Conservation (phyloP, 495 filamentous ascomycete genomes). For the Extremus antarcticus region DNA sequence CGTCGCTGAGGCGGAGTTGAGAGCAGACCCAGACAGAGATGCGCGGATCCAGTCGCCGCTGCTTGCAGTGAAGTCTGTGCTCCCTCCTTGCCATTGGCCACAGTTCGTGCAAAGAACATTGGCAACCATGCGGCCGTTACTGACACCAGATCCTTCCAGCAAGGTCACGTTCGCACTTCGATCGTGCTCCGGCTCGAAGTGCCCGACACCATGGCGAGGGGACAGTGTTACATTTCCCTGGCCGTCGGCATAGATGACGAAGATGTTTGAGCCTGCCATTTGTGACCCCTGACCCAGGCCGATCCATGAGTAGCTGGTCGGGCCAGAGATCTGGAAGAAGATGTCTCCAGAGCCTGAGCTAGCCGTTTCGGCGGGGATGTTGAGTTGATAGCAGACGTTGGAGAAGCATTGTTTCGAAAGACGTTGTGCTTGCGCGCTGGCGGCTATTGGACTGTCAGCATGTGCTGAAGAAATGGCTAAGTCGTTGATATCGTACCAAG, state of each 20-base stretch:
- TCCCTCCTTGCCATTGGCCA: constrained; percentile 41
- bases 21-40: constrained; percentile 43
- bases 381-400: constrained; percentile 28
- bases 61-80: constrained; percentile 34
- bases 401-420: constrained; percentile 13
- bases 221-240: constrained; percentile 31
- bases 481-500: too few relatives aligned
- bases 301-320: constrained; percentile 28
- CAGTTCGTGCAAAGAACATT: constrained; percentile 42
- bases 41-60: constrained; percentile 57
- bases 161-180: constrained; percentile 23
- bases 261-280: constrained; percentile 32
- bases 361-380: constrained; percentile 28
- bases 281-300: constrained; percentile 29
- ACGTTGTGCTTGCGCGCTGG: not conserved
- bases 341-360: constrained; percentile 30
- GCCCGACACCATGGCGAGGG: constrained; percentile 20
- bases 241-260: constrained; percentile 30
- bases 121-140: constrained; percentile 28
- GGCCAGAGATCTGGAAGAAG: constrained; percentile 31
- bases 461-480: too few relatives aligned
- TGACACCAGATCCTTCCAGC: constrained; percentile 29
- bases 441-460: not conserved
- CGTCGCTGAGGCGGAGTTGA: constrained; percentile 41
- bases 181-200: constrained; percentile 24